Percentiles rank a stretch among this genome's conserved stretches.
Evolutionary conservation across 352 stramenopile genomes (phyloP).

Genomic region (Pilasporangium apinafurcum): DNA sequence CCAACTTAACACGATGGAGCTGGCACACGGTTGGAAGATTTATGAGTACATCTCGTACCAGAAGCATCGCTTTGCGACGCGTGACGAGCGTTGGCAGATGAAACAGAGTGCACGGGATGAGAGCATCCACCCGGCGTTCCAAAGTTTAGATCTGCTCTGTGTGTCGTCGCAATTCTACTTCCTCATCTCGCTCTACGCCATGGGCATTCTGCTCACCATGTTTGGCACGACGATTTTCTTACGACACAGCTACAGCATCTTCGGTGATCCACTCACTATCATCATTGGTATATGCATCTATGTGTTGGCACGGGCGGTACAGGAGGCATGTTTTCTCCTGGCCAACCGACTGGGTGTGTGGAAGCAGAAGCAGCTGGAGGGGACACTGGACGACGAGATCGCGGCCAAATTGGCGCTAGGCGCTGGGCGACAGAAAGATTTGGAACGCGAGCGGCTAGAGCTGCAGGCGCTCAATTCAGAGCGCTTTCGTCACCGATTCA

Average conservation of each 20-base stretch:
- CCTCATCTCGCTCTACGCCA: conserved; percentile 73
- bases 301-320: conserved; percentile 63
- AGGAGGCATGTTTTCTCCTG: conserved; percentile 48
- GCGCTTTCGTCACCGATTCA: conserved; percentile 94
- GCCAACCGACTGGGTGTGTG: conserved; percentile 87
- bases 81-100: conserved; percentile 93
- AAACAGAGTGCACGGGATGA: conserved; percentile 80
- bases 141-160: conserved; percentile 93
- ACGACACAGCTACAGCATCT: conserved; percentile 90
- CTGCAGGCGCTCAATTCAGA: conserved; percentile 96
- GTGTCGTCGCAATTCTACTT: conserved; percentile 95
- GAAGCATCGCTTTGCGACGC: conserved; percentile 92
- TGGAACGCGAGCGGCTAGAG: conserved; percentile 94
- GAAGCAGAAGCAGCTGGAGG: conserved; percentile 89
- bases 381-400: conserved; percentile 95
- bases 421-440: conserved; percentile 90
- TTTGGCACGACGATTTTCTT: conserved; percentile 93
- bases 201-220: conserved; percentile 90
- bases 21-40: conserved; percentile 95
- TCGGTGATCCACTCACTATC: conserved; percentile 89
- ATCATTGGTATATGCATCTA: conserved; percentile 86
- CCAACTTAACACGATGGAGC: conserved; percentile 94
- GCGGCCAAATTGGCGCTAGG: conserved; percentile 92
- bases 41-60: conserved; percentile 98
- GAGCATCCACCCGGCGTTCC: conserved; percentile 89